Base-by-base conservation (phyloP, 345 rosid species). In the Acer campestre region DNA sequence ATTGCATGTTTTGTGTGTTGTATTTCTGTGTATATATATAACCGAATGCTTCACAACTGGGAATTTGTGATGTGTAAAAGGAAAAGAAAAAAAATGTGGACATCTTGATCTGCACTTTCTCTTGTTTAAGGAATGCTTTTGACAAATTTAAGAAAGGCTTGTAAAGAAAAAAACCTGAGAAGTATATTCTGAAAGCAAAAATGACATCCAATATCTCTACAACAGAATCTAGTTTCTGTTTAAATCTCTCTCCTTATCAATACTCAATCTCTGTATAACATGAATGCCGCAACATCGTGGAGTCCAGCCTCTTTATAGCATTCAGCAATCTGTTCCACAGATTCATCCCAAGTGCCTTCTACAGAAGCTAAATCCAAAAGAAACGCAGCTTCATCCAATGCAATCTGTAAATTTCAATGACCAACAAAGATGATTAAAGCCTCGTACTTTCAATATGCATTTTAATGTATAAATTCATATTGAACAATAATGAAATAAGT, bases 361-460 rank as follows among this genome's bases (percentile, higher is more conserved):
- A 94, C 84, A 42, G 97, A 93, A 59, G 95, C 93, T 83, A 94
- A 87, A 86, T 93, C 93, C 85, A 94, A 46, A 80, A 94, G 82
- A 84, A 90, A 90, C 3, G 92, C 93, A 62, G 95, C 97, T 77
- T 86, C 90, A 71, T 91, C 95, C 77, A 90, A 80, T 61, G 84
- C 86, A 76, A 91, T 82, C 94, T 92, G 89, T 76, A 46, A 63
- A 64, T 27, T 66, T 49, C 51, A 35, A 75, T 68, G 49, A 81
- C 58, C 58, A 16, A 74, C 44, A 62, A 51, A 22, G 22, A 67
- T 38, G 66, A 58, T n/a, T 40, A 23, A 18, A 27, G 18, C 35
- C 44, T 63, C 27, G 31, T 6, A 22, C 22, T 73, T 22, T 7
- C 48, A 64, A 3, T n/a, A 42, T 75, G 40, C 27, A 14, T 75